phyloP scores from a whole-genome alignment of 371 early-diverging fungal species.

The Coemansia sp. region DNA sequence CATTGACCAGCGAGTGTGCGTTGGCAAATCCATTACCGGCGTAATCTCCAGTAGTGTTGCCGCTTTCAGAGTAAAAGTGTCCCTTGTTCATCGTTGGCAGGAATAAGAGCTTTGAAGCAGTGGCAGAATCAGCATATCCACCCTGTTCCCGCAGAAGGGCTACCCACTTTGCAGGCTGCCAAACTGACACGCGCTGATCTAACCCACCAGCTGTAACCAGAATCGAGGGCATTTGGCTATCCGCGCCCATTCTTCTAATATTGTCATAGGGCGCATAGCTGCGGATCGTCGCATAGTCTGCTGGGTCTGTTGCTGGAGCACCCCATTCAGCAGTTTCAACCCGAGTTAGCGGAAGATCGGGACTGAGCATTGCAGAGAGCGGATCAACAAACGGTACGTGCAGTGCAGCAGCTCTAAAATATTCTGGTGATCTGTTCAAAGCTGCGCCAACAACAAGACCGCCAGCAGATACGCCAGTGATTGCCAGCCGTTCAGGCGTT shows the following conservation, averaged over 20 bases:
- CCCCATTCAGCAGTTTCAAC: conserved; percentile 89
- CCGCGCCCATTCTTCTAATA: conserved; percentile 34
- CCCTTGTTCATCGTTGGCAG: conserved; percentile 25
- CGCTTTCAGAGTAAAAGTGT: conserved; percentile 23
- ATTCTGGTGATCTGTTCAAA: conserved; percentile 63
- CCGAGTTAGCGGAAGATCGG: conserved; percentile 69
- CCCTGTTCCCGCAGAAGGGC: conserved; percentile 35
- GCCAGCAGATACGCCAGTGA: conserved; percentile 78
- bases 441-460: conserved; percentile 67
- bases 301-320: conserved; percentile 59
- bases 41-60: neutral
- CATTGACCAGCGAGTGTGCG: conserved; percentile 33
- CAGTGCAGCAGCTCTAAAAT: conserved; percentile 73
- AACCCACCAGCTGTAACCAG: conserved; percentile 74
- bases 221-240: conserved; percentile 57
- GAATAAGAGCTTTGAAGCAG: conserved; percentile 24
- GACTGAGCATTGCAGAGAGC: conserved; percentile 74
- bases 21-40: conserved; percentile 4
- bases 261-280: conserved; percentile 81
- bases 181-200: conserved; percentile 74
- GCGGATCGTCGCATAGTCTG: conserved; percentile 61
- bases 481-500: conserved; percentile 56
- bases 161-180: conserved; percentile 76
- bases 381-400: conserved; percentile 89
- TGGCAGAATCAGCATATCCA: neutral